Base-by-base conservation (phyloP, 208 protist genomes). In the Leishmania aethiopica region DNA sequence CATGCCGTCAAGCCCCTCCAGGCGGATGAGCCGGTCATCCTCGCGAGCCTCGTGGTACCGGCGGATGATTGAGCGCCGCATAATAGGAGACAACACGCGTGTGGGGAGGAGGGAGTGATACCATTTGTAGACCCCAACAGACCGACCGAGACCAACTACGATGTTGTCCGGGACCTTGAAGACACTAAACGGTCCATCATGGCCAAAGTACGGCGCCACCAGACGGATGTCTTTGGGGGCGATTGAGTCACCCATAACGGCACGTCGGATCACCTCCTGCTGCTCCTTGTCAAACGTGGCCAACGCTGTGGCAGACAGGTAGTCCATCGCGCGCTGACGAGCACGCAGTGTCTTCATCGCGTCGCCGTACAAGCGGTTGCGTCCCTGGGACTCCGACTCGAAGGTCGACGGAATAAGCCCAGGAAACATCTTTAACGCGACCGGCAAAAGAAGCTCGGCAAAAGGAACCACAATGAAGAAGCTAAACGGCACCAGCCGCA, bases 381-480 rank as follows among this genome's bases (percentile, higher is more conserved):
- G 86, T 17, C 94, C 93, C 77, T 98, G 96, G 35, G 87, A 91
- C 81, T 97, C 87, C 2, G 94, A 95, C 81, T 98, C 93, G 86
- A 99, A 99, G 7, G 98, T 99, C 28, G 94, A 98, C 40, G 99
- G 99, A 75, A 99, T 98, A 60, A 99, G 89, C 28, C 98, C 98
- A 40, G 99, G 99, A 89, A 99, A 99, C 87, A 99, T 96, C 80
- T 98, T 98, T 47, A 99, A 88, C 13, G 96, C 88, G 47, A 99
- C 91, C 6, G 99, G 99, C 53, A 99, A 90, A 60, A 98, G 88
- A 64, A 99, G 90, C 84, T 99, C 99, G 22, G 96, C 89, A 88
- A 99, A 99, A 11, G 99, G 99, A 25, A 99, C 92, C 17, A 99
- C 86, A 37, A 99, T 96, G 84, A 99, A 99, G 75, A 99, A 96